These are phyloP conservation scores for Citrus medica DNA, from an alignment of 345 rosid species.

Conservation along the genomic window DNA sequence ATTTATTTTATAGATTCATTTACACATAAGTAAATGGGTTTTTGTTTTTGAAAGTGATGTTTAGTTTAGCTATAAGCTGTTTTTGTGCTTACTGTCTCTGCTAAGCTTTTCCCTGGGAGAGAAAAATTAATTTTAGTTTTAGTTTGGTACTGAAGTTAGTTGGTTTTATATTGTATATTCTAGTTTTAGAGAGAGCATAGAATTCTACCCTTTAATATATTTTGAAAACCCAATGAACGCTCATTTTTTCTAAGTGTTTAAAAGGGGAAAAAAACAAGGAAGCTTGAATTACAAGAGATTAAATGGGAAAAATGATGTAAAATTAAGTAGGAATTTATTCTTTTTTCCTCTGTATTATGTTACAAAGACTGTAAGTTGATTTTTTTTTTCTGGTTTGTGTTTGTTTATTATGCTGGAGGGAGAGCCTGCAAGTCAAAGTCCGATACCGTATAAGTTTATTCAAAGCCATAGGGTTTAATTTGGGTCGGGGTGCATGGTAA, in stretches of 20 bases:
- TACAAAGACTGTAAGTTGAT: background rate
- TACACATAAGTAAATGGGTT: too few relatives aligned
- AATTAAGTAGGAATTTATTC: background rate
- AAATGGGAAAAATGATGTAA: background rate
- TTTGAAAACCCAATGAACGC: background rate
- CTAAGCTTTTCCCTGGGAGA: background rate
- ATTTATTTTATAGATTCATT: background rate
- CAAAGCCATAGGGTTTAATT: background rate
- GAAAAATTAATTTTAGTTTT: background rate
- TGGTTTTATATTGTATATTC: background rate
- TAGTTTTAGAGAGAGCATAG: background rate
- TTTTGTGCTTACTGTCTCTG: background rate
- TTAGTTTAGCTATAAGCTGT: background rate
- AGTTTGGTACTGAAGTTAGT: background rate
- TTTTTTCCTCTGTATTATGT: background rate
- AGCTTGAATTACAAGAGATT: background rate
- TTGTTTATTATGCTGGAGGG: too few relatives aligned
- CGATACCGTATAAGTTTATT: too few relatives aligned
- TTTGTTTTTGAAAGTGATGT: too few relatives aligned
- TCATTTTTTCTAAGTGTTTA: background rate
- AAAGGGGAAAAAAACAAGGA: background rate
- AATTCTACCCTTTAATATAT: background rate
- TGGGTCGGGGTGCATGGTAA: background rate
- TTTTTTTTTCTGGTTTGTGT: too few relatives aligned
- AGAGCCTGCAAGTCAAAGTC: too few relatives aligned